phyloP scores from a whole-genome alignment of 371 early-diverging fungal species.

The Gilbertella persicaria region DNA sequence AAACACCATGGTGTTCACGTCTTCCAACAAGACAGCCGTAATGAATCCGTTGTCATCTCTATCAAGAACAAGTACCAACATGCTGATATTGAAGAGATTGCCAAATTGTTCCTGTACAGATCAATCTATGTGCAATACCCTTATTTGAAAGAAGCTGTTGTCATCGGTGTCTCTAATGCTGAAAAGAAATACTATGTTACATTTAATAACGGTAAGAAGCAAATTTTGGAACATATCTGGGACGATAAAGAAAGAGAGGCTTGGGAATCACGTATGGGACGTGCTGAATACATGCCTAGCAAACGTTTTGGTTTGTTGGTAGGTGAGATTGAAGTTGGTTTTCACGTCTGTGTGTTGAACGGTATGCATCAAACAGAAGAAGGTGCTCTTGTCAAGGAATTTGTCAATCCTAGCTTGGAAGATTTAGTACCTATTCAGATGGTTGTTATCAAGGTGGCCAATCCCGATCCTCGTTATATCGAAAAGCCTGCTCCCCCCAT shows the following conservation, averaged over 20 bases:
- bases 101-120: conserved; percentile 55
- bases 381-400: conserved; percentile 87
- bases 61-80: conserved; percentile 58
- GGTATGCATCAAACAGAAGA: conserved; percentile 73
- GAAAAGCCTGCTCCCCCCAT: conserved; percentile 59
- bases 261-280: conserved; percentile 65
- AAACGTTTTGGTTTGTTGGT: conserved; percentile 68
- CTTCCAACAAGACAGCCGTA: conserved; percentile 80
- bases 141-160: conserved; percentile 78
- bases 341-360: conserved; percentile 72
- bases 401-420: conserved; percentile 64
- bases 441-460: conserved; percentile 58
- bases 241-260: conserved; percentile 42
- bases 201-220: conserved; percentile 37
- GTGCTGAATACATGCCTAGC: conserved; percentile 53
- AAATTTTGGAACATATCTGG: conserved; percentile 51
- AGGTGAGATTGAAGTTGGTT: conserved; percentile 70
- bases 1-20: conserved; percentile 81
- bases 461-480: conserved; percentile 74
- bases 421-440: conserved; percentile 72
- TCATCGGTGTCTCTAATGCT: conserved; percentile 76
- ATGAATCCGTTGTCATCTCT: conserved; percentile 82
- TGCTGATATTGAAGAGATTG: conserved; percentile 47
- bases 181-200: conserved; percentile 65
- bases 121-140: conserved; percentile 82